Evolutionary conservation across 108 stramenopile genomes (phyloP), one percentile per base, ranked within the genome.

Genomic region (Licmophora abbreviata): DNA sequence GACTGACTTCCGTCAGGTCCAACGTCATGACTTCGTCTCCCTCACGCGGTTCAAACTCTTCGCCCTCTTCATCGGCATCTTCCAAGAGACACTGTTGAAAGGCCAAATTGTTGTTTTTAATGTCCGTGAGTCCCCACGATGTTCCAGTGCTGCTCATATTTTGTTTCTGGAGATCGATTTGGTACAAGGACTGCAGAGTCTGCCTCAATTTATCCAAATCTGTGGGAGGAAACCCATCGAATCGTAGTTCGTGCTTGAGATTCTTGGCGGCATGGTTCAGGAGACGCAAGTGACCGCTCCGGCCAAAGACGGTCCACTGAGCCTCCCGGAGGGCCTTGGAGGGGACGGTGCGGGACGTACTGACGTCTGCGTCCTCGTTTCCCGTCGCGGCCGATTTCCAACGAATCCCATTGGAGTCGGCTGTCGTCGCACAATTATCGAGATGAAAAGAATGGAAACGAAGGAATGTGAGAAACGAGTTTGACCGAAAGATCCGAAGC

Each of bases 11-110:
- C 3, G 70, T 71, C 9, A 93, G 63, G 59, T 93, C 83, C 28
- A 93, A 43, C n/a, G 76, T 68, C 44, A 88, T 48, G 76, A 93
- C 82, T 69, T 93, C 92, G 25, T 88, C 83, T 30, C 86, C 86
- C 24, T 75, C 74, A 8, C 76, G 66, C 0, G 85, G 80, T 61
- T 91, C 88, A 51, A 84, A 84, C 60, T 86, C 88, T 58, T 86
- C 80, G 29, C 88, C 88, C 51, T 91, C 88, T 69, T 86, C 88
- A 18, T 84, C 77, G 41, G 78, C 78, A 62, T 84, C 80, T 33
- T 91, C 88, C 45, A 83, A 59, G 44, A 79, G 54, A 47, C 83
- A 85, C 59, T 81, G 88, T 24, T 73, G 79, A 66, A 91, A 86
- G 10, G 80, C 76, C 0, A 91, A 61, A 37, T 83, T 77, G 51